Conservation (phyloP, 139 green algal species). For the Chlamydomonas urium region DNA sequence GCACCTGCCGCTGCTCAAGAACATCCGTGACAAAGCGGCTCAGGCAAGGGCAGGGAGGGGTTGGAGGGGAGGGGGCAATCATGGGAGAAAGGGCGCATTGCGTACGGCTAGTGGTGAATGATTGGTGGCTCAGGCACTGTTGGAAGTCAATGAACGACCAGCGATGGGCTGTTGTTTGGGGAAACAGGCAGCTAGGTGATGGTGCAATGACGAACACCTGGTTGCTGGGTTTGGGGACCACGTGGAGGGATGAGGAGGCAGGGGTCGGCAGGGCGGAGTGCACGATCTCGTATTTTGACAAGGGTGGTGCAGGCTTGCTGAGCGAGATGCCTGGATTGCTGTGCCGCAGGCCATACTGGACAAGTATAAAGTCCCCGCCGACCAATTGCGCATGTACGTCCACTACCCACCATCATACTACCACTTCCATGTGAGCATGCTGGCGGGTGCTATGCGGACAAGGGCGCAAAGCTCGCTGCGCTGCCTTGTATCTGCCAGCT, state of each 20-base stretch:
- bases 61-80: neutral
- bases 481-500: no score
- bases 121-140: neutral
- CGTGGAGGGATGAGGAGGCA: no score
- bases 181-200: no score
- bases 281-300: neutral
- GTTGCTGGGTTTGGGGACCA: no score
- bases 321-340: neutral
- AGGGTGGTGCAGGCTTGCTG: neutral
- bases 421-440: constrained; percentile 53
- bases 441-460: no score
- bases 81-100: neutral
- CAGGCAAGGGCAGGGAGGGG: constrained; percentile 5
- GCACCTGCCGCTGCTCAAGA: constrained; percentile 51
- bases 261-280: neutral
- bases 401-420: constrained; percentile 60
- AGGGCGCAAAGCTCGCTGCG: no score
- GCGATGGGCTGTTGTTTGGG: no score
- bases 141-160: no score
- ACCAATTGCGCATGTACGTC: constrained; percentile 37
- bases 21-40: constrained; percentile 35
- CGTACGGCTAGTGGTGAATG: neutral
- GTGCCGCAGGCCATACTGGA: constrained; percentile 37
- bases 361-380: constrained; percentile 28
- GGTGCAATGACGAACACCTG: no score